These are phyloP conservation scores for Vitis vinifera DNA, from an alignment of 164 flowering plant species.

Conservation along the genomic window DNA sequence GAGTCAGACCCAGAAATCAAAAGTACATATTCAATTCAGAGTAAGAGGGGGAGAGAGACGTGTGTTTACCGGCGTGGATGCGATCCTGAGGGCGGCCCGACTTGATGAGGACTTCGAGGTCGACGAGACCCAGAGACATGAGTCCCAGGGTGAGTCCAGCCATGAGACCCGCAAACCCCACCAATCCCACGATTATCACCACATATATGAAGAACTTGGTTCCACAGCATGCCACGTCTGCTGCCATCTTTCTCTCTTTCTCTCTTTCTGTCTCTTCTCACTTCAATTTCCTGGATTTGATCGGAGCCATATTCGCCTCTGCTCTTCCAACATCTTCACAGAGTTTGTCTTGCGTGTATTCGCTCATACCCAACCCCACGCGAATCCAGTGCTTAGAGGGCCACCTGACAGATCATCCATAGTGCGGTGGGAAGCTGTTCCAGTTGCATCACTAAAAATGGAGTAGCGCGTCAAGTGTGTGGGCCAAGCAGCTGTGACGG, in stretches of 20 bases:
- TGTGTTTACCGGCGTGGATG: conserved; percentile 55
- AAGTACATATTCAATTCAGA: conserved; percentile 3
- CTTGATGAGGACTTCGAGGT: conserved; percentile 88
- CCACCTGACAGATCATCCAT: no score
- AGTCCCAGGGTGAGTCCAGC: conserved; percentile 91
- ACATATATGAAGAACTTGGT: conserved; percentile 50
- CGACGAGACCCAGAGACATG: conserved; percentile 95
- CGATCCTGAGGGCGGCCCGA: conserved; percentile 89
- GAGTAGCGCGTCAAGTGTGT: no score
- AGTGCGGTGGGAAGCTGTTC: no score
- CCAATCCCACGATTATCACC: conserved; percentile 53
- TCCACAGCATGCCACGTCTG: conserved; percentile 59
- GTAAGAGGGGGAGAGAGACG: conserved; percentile 4
- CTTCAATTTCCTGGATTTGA: not conserved
- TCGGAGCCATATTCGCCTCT: not conserved
- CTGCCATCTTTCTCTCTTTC: conserved; percentile 36
- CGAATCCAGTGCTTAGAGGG: no score
- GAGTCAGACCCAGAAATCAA: not conserved
- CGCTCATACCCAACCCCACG: not conserved
- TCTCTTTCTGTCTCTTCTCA: not conserved
- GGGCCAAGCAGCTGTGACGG: not conserved
- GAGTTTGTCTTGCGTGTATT: not conserved
- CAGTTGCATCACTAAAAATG: no score
- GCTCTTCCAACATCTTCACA: not conserved
- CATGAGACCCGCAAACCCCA: conserved; percentile 87